Conservation (phyloP, 805 yeast species). For the Maudiozyma pseudohumilis region DNA sequence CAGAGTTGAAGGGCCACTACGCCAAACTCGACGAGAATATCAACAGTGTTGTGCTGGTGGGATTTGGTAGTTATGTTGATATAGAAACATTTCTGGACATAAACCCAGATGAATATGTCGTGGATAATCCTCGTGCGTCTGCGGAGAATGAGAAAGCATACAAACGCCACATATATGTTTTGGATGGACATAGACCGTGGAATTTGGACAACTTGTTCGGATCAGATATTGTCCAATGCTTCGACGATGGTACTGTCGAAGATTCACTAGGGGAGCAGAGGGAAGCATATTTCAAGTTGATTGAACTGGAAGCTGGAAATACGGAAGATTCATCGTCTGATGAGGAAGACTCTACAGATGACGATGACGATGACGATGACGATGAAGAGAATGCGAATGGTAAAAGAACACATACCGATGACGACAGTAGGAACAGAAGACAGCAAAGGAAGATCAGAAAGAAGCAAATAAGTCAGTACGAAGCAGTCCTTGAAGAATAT, state of each 20-base stretch:
- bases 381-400: constrained; percentile 23
- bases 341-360: constrained; percentile 28
- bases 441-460: constrained; percentile 32
- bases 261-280: constrained; percentile 46
- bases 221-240: constrained; percentile 61
- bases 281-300: constrained; percentile 49
- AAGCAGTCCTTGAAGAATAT: constrained; percentile 57
- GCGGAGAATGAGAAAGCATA: constrained; percentile 21
- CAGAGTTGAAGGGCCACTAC: constrained; percentile 61
- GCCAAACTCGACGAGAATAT: constrained; percentile 58
- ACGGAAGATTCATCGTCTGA: constrained; percentile 32
- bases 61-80: constrained; percentile 92
- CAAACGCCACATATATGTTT: constrained; percentile 59
- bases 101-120: constrained; percentile 43
- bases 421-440: constrained; percentile 8
- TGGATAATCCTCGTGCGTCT: constrained; percentile 22
- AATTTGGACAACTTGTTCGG: constrained; percentile 88
- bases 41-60: constrained; percentile 65
- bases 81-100: constrained; percentile 63
- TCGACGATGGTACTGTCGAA: constrained; percentile 77
- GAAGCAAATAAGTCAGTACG: constrained; percentile 37
- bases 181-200: constrained; percentile 96
- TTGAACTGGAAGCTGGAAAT: constrained; percentile 33
- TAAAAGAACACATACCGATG: constrained; percentile 17
- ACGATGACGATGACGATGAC: constrained; percentile 28